Percentiles rank a stretch among this genome's conserved stretches.
Evolutionary conservation across 495 filamentous ascomycete species (phyloP).

Genomic region (Lophiotrema nucula): DNA sequence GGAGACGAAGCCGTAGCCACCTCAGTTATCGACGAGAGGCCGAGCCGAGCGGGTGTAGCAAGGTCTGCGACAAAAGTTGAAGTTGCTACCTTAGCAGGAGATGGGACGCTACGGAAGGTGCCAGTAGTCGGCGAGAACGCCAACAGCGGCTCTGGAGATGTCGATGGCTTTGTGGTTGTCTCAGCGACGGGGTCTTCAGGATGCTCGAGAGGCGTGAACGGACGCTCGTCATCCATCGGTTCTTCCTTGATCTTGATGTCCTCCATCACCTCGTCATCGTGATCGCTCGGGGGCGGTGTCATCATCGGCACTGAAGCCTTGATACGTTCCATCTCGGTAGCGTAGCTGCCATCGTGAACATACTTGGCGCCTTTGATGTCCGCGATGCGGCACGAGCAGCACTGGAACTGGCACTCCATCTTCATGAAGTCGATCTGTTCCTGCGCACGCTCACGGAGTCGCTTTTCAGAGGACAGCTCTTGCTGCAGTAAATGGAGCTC

Average conservation of each 20-base stretch:
- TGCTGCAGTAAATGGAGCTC: constrained; percentile 58
- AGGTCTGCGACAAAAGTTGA: constrained; percentile 3
- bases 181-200: neutral
- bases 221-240: neutral
- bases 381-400: constrained; percentile 63
- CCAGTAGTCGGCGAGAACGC: constrained; percentile 38
- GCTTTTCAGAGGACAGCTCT: constrained; percentile 65
- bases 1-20: constrained; percentile 22
- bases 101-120: constrained; percentile 30
- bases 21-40: constrained; percentile 16
- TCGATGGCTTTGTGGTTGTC: neutral
- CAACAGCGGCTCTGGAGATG: constrained; percentile 16
- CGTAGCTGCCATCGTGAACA: constrained; percentile 47
- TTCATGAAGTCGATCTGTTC: constrained; percentile 78
- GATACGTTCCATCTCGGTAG: constrained; percentile 35
- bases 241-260: constrained; percentile 16
- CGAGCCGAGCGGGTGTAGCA: constrained; percentile 4
- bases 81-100: constrained; percentile 8
- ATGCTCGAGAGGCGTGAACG: neutral
- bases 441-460: constrained; percentile 63
- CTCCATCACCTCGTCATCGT: constrained; percentile 23
- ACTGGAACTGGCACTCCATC: constrained; percentile 72
- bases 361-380: constrained; percentile 52
- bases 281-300: constrained; percentile 29
- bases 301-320: constrained; percentile 31